These are phyloP conservation scores for Boletus rubropictus DNA, from an alignment of 768 basidiomycete genomes.

Conservation along the genomic window DNA sequence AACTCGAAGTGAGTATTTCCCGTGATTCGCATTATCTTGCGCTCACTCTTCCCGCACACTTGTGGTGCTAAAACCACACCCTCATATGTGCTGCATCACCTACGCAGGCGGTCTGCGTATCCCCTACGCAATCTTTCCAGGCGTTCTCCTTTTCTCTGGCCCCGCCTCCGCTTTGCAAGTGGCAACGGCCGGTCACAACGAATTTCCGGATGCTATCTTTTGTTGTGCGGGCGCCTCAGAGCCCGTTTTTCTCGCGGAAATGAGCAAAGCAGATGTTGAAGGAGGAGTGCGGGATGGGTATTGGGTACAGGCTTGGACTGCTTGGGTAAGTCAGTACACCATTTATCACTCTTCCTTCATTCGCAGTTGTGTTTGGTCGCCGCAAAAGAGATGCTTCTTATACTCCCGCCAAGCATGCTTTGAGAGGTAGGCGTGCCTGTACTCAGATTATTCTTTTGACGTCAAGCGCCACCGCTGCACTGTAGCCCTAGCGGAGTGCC, in stretches of 20 bases:
- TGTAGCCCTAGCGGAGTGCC: slow-evolving; percentile 74
- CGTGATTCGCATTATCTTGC: not conserved
- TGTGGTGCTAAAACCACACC: not conserved
- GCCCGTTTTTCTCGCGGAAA: slow-evolving; percentile 74
- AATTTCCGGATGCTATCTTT: slow-evolving; percentile 71
- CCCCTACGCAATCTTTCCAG: slow-evolving; percentile 55
- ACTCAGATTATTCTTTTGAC: not conserved
- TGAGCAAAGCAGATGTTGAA: slow-evolving; percentile 51
- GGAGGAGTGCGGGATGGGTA: slow-evolving; percentile 33
- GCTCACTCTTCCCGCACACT: not conserved
- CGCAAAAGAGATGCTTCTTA: slow-evolving; percentile 67
- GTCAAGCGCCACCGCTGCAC: not conserved
- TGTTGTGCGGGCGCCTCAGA: slow-evolving; percentile 69
- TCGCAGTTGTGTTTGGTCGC: slow-evolving; percentile 39
- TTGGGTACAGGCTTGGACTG: slow-evolving; percentile 46
- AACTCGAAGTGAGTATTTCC: slow-evolving; percentile 53
- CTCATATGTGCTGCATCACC: not conserved
- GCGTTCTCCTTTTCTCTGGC: slow-evolving; percentile 63
- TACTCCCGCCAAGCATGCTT: slow-evolving; percentile 78
- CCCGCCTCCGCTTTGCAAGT: slow-evolving; percentile 50
- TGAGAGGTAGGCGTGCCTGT: slow-evolving; percentile 52
- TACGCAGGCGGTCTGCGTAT: slow-evolving; percentile 45
- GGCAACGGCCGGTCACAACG: slow-evolving; percentile 51
- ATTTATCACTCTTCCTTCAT: not conserved
- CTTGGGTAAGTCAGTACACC: slow-evolving; percentile 28